Conservation (phyloP, 108 stramenopile species). For the Cyclotella baltica region DNA sequence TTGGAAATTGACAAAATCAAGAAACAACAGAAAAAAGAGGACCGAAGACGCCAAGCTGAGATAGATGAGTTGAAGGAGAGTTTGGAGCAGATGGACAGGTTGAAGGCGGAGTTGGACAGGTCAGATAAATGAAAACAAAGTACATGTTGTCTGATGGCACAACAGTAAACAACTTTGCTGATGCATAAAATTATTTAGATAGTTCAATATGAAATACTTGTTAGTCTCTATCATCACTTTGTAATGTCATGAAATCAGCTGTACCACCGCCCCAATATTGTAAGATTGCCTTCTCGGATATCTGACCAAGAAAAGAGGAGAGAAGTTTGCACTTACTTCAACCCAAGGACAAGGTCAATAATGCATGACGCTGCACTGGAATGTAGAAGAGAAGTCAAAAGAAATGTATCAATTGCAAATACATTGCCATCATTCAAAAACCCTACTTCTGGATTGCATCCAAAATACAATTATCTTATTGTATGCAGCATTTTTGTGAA, state of each 20-base stretch:
- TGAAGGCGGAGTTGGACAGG: no score
- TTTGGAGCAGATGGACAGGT: neutral
- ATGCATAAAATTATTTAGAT: no score
- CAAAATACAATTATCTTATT: neutral
- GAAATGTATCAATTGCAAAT: constrained; percentile 8
- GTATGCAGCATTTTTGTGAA: no score
- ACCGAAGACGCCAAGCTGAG: no score
- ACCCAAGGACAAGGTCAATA: neutral
- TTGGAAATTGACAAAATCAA: no score
- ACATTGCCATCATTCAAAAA: constrained; percentile 12
- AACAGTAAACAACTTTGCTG: neutral
- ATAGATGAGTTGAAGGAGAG: no score
- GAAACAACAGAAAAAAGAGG: no score
- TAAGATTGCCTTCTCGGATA: neutral
- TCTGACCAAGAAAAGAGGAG: neutral
- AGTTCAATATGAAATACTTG: no score
- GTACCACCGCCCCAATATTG: neutral
- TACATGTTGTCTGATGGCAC: neutral
- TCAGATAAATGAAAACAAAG: no score
- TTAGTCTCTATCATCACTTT: neutral
- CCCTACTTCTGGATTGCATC: constrained; percentile 7
- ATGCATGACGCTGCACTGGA: neutral
- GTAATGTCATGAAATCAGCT: neutral
- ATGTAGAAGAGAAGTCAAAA: neutral
- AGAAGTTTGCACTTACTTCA: neutral